Conservation (phyloP, 2,329 filamentous ascomycete species). For the Spiromastix sp. region DNA sequence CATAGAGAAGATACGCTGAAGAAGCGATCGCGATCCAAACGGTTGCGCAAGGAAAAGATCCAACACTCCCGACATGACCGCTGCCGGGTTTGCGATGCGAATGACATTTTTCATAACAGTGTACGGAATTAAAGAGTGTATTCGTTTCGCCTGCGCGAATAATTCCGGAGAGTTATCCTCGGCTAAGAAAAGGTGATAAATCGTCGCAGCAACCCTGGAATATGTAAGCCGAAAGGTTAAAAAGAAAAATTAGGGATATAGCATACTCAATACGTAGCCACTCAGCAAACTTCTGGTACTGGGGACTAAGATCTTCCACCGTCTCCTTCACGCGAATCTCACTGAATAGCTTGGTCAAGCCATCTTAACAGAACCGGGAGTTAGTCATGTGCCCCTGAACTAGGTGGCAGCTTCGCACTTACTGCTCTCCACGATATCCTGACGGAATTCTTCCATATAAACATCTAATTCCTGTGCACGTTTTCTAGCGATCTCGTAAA, state of each 20-base stretch:
- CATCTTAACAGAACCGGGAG: constrained; percentile 42
- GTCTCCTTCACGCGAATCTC: constrained; percentile 86
- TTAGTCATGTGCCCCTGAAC: background rate
- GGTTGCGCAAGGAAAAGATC: constrained; percentile 95
- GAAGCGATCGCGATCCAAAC: constrained; percentile 76
- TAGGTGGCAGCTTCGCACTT: constrained; percentile 34
- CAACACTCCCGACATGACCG: constrained; percentile 90
- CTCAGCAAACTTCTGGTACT: constrained; percentile 97
- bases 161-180: constrained; percentile 97
- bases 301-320: constrained; percentile 78
- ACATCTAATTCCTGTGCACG: constrained; percentile 88
- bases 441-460: constrained; percentile 80
- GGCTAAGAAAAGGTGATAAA: constrained; percentile 94
- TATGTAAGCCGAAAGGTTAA: constrained; percentile 9
- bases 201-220: constrained; percentile 68
- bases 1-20: constrained; percentile 90
- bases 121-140: constrained; percentile 91
- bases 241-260: background rate
- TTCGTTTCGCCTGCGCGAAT: constrained; percentile 86
- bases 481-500: constrained; percentile 89
- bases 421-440: constrained; percentile 63
- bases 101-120: constrained; percentile 93
- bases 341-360: constrained; percentile 80
- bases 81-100: constrained; percentile 87
- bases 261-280: constrained; percentile 82